Base-by-base conservation (phyloP, 176 grass and related monocot species). In the Cymbopogon citratus region DNA sequence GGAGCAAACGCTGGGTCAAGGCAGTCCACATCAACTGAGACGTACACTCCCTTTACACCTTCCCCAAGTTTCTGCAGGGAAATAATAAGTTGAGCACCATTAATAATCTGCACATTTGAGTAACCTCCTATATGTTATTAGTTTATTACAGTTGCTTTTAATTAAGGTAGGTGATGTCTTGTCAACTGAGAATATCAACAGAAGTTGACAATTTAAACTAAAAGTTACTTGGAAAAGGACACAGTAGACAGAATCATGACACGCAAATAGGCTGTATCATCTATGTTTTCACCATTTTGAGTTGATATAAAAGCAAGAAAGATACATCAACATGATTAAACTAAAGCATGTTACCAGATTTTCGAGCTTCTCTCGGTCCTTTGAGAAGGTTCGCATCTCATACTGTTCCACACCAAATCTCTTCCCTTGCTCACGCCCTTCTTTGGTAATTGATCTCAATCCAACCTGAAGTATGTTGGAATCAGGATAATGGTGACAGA, bases 391-490 rank as follows among this genome's bases (percentile, higher is more conserved):
- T 31, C 92, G 84, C 96, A 98, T 95, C 87, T 98, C 96, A 46
- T 91, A 95, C 77, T 98, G 96, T 62, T 95, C 92, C 29, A 98
- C 90, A 15, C 96, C 96, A 80, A 98, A 98, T 80, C 90, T 86
- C 74, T 95, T 98, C 34, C 92, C 96, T 89, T 98, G 96, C 13
- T 98, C 96, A 12, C 90, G 90, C 26, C 96, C 96, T 91, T 98
- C 96, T 63, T 91, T 94, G 1, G 90, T 95, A 69, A 98, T 98
- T 49, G 96, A 98, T 80, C 96, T 87, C 18, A 98, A 56, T 79
- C 92, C 96, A 66, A 95, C 90, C 95, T 98, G 61, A 74, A 88
- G 88, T 35, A 26, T 48, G 80, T 77, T 7, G 24, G 5, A 44
- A 31, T 69, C 38, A 88, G 24, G 41, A 46, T 77, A 5, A 83